A percentile compares a stretch with the other conserved stretches of the same genome.
Conservation (phyloP, 2,329 filamentous ascomycete genomes). For the Clonostachys rhizophaga region DNA sequence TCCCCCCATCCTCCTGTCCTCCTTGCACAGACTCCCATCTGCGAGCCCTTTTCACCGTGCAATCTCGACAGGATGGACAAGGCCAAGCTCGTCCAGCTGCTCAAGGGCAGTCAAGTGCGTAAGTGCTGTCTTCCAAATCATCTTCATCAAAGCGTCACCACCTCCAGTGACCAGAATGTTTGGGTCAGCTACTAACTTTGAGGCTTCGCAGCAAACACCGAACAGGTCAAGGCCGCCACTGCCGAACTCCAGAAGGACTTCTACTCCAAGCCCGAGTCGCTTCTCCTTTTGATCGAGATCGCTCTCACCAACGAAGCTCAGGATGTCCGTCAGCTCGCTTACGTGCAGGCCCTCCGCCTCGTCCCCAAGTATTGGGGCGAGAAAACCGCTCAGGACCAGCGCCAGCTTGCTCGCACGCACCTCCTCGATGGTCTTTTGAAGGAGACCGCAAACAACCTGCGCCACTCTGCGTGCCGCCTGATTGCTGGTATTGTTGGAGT, state of each 20-base stretch:
- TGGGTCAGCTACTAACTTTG: slow-evolving; percentile 20
- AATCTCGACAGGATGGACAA: slow-evolving; percentile 30
- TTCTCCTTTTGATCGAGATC: slow-evolving; percentile 84
- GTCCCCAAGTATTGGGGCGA: slow-evolving; percentile 79
- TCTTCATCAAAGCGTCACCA: slow-evolving; percentile 1
- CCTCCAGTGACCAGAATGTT: not conserved
- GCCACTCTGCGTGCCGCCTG: slow-evolving; percentile 83
- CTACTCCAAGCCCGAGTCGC: slow-evolving; percentile 79
- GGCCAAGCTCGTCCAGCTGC: slow-evolving; percentile 78
- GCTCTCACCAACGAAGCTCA: slow-evolving; percentile 71
- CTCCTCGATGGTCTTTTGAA: slow-evolving; percentile 79
- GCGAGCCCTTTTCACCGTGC: slow-evolving; percentile 4
- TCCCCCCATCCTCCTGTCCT: not conserved
- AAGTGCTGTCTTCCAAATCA: slow-evolving; percentile 32
- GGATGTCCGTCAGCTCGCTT: slow-evolving; percentile 81
- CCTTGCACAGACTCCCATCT: slow-evolving; percentile 2
- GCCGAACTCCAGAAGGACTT: slow-evolving; percentile 88
- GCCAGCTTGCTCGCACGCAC: slow-evolving; percentile 74
- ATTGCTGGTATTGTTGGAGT: slow-evolving; percentile 81
- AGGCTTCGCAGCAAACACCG: slow-evolving; percentile 68
- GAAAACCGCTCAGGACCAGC: slow-evolving; percentile 67
- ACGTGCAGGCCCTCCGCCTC: slow-evolving; percentile 82
- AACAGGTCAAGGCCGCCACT: slow-evolving; percentile 85
- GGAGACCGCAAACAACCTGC: slow-evolving; percentile 70
- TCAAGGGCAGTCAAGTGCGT: slow-evolving; percentile 86